phyloP scores from a whole-genome alignment of 164 flowering plant species.

The Chimonanthus salicifolius region DNA sequence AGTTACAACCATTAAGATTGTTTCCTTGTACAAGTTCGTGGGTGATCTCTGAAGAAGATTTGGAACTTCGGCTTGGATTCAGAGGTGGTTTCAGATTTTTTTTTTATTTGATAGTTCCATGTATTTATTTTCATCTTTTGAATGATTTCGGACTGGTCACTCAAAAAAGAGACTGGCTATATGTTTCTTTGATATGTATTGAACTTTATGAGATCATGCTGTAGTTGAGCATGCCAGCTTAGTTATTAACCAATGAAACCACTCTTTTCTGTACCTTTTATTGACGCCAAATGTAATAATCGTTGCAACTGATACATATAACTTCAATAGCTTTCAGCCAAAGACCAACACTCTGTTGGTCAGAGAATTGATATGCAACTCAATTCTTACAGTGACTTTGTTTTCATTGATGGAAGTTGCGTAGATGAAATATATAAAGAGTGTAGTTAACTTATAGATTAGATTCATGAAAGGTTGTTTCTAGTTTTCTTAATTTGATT shows the following conservation, averaged over 20 bases:
- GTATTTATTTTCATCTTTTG: too few species aligned
- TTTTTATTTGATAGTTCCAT: neutral
- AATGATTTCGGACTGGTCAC: too few species aligned
- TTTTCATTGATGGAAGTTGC: neutral
- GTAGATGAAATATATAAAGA: too few species aligned
- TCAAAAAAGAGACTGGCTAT: too few species aligned
- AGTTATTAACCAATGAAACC: neutral
- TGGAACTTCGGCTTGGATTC: slow-evolving; percentile 30
- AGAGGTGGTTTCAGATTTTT: slow-evolving; percentile 12
- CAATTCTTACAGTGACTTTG: neutral
- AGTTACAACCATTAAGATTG: slow-evolving; percentile 18
- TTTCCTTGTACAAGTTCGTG: slow-evolving; percentile 22
- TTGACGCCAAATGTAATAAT: neutral
- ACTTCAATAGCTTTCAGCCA: too few species aligned
- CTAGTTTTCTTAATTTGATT: too few species aligned
- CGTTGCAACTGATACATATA: neutral
- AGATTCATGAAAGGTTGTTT: too few species aligned
- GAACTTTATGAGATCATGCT: too few species aligned
- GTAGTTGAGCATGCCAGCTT: too few species aligned
- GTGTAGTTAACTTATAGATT: too few species aligned
- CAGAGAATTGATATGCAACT: neutral
- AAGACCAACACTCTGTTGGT: too few species aligned
- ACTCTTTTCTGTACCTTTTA: neutral
- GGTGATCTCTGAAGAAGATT: slow-evolving; percentile 29
- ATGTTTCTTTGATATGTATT: too few species aligned